These are phyloP conservation scores for Pseudocercospora fijiensis DNA, from an alignment of 2,329 filamentous ascomycete genomes.

Conservation along the genomic window DNA sequence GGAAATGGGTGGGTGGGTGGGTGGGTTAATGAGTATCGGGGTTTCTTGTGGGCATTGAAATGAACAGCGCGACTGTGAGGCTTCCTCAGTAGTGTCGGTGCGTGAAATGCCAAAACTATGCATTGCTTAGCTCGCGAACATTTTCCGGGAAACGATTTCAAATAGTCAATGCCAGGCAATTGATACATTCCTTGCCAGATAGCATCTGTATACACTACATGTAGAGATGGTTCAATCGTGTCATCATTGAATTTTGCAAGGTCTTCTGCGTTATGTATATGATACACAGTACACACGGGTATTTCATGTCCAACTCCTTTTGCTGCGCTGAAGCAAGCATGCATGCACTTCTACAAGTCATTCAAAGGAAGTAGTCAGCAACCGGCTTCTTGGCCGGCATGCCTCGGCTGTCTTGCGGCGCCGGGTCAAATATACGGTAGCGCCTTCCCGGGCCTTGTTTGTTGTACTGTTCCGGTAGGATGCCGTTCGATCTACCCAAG, in stretches of 20 bases:
- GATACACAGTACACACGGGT: constrained; percentile 20
- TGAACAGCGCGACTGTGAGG: neutral
- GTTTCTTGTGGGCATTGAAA: too few species aligned
- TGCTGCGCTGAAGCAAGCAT: neutral
- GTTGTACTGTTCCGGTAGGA: constrained; percentile 45
- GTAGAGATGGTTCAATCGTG: neutral
- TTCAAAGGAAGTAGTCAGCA: constrained; percentile 84
- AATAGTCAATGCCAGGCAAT: neutral
- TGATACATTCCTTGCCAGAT: neutral
- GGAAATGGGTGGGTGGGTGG: too few species aligned
- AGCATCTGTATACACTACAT: too few species aligned
- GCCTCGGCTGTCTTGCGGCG: constrained; percentile 89
- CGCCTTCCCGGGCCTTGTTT: constrained; percentile 74
- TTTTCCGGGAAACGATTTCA: neutral
- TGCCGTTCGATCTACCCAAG: constrained; percentile 47
- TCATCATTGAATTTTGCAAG: neutral
- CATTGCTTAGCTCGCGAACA: neutral
- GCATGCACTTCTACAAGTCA: neutral
- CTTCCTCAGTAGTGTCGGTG: too few species aligned
- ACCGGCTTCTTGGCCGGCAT: constrained; percentile 99
- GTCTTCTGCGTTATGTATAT: neutral
- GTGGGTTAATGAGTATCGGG: too few species aligned
- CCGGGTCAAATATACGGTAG: constrained; percentile 94
- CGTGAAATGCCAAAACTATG: neutral
- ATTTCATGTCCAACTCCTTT: constrained; percentile 17